These are phyloP conservation scores for Clavaria fumosa DNA, from an alignment of 768 basidiomycete species.

Conservation along the genomic window DNA sequence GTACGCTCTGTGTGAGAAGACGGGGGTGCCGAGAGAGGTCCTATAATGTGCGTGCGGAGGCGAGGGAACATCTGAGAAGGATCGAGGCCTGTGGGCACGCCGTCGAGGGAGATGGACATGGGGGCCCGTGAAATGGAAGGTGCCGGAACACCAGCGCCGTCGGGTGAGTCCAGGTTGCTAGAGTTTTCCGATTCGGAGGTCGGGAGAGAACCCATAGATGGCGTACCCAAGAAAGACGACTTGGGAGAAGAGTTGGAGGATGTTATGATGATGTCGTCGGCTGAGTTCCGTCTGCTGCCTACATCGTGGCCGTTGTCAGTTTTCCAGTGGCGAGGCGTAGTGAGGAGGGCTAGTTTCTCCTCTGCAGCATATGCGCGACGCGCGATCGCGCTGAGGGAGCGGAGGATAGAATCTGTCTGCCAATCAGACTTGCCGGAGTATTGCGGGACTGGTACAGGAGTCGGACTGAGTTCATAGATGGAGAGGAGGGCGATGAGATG, in stretches of 20 bases:
- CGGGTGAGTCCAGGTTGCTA: not conserved
- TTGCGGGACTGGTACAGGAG: constrained; percentile 28
- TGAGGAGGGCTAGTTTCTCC: constrained; percentile 23
- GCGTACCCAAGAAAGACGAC: not conserved
- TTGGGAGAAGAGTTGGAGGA: not conserved
- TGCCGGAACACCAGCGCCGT: not conserved
- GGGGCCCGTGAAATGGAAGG: too few species aligned
- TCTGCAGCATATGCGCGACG: constrained; percentile 37
- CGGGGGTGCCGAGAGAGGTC: constrained; percentile 28
- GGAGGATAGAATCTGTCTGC: constrained; percentile 37
- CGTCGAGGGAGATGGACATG: constrained; percentile 28
- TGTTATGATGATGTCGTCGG: not conserved
- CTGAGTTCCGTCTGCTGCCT: constrained; percentile 2
- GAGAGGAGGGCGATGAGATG: constrained; percentile 41
- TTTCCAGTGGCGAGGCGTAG: constrained; percentile 11
- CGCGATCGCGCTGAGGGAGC: constrained; percentile 30
- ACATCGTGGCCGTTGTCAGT: constrained; percentile 4
- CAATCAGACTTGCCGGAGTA: constrained; percentile 36
- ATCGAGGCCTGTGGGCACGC: constrained; percentile 20
- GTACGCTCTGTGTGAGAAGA: constrained; percentile 23
- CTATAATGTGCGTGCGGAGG: constrained; percentile 14
- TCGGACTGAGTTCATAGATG: constrained; percentile 34
- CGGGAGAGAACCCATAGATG: not conserved
- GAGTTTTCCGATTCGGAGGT: not conserved
- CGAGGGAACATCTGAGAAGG: constrained; percentile 13